A percentile compares a stretch with the other conserved stretches of the same genome.
Evolutionary conservation across 2,329 filamentous ascomycete genomes (phyloP).

Genomic region (Stagonosporopsis cucurbitacearum): DNA sequence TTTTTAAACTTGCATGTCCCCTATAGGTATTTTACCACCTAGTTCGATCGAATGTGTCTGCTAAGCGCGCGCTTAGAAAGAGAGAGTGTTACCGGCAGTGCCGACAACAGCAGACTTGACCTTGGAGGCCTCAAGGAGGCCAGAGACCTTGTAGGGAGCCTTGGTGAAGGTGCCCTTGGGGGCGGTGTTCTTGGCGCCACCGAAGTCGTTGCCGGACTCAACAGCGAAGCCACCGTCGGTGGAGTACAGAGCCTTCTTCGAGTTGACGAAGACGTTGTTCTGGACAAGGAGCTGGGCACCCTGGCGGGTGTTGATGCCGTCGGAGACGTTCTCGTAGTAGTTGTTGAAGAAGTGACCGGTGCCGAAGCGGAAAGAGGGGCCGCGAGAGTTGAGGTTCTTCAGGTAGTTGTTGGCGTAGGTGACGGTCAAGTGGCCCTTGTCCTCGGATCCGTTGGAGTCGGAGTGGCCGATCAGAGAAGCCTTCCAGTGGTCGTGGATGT

Average conservation of each 20-base stretch:
- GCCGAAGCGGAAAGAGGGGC: slow-evolving; percentile 69
- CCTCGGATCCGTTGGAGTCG: slow-evolving; percentile 64
- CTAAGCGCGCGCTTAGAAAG: slow-evolving; percentile 31
- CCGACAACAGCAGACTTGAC: slow-evolving; percentile 51
- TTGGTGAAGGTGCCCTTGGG: slow-evolving; percentile 40
- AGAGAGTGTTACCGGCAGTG: slow-evolving; percentile 49
- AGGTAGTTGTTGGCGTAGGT: slow-evolving; percentile 73
- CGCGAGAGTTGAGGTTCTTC: slow-evolving; percentile 68
- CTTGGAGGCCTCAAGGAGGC: slow-evolving; percentile 40
- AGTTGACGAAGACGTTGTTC: slow-evolving; percentile 47
- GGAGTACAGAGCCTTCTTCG: slow-evolving; percentile 46
- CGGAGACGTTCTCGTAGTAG: slow-evolving; percentile 49
- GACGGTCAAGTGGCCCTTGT: slow-evolving; percentile 67
- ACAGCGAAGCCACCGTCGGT: slow-evolving; percentile 48
- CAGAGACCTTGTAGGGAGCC: slow-evolving; percentile 45
- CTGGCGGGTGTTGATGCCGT: slow-evolving; percentile 53
- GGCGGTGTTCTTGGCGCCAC: slow-evolving; percentile 42
- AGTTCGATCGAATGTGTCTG: neutral
- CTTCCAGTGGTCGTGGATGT: slow-evolving; percentile 67
- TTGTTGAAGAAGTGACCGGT: slow-evolving; percentile 68
- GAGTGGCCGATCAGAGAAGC: slow-evolving; percentile 64
- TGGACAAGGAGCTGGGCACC: slow-evolving; percentile 54
- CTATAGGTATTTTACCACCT: neutral
- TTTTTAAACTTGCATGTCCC: neutral
- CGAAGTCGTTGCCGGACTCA: slow-evolving; percentile 49